A percentile compares a stretch with the other conserved stretches of the same genome.
These are phyloP conservation scores for Mycena maculata DNA, from an alignment of 768 basidiomycete genomes.

Conservation along the genomic window DNA sequence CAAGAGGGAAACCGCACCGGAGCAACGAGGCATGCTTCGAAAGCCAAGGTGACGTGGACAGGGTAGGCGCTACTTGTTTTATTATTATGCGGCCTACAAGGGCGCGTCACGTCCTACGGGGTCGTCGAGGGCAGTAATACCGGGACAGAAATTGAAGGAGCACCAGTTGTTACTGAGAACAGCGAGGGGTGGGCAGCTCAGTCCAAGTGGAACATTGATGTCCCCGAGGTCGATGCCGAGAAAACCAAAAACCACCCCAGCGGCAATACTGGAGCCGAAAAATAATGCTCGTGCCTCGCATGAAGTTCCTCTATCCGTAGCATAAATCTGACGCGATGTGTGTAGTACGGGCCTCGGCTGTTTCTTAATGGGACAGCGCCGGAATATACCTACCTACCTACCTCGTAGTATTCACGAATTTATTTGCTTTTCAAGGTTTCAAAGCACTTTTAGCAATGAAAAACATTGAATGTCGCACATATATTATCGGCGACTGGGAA, in stretches of 20 bases:
- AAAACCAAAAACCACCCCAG: background rate
- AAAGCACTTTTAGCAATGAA: constrained; percentile 8
- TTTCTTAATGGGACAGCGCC: too few species aligned
- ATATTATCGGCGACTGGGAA: too few species aligned
- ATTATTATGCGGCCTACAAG: constrained; percentile 8
- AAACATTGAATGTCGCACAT: constrained; percentile 1
- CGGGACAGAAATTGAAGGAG: constrained; percentile 3
- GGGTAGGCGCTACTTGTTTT: constrained; percentile 2
- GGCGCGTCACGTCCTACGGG: background rate
- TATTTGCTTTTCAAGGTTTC: constrained; percentile 4
- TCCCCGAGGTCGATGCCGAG: constrained; percentile 4
- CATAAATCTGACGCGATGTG: too few species aligned
- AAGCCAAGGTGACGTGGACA: background rate
- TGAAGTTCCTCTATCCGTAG: too few species aligned
- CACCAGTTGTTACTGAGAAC: background rate
- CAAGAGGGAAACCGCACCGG: background rate
- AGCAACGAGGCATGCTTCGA: background rate
- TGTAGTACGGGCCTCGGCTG: too few species aligned
- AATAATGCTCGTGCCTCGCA: constrained; percentile 6
- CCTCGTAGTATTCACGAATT: background rate
- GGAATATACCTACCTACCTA: too few species aligned
- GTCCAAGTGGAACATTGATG: constrained; percentile 5
- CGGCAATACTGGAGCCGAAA: constrained; percentile 1
- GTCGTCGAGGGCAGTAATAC: constrained; percentile 1
- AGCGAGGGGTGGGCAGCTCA: background rate